phyloP scores from a whole-genome alignment of 1,139 yeast genomes.

The Waltiozyma sp. region DNA sequence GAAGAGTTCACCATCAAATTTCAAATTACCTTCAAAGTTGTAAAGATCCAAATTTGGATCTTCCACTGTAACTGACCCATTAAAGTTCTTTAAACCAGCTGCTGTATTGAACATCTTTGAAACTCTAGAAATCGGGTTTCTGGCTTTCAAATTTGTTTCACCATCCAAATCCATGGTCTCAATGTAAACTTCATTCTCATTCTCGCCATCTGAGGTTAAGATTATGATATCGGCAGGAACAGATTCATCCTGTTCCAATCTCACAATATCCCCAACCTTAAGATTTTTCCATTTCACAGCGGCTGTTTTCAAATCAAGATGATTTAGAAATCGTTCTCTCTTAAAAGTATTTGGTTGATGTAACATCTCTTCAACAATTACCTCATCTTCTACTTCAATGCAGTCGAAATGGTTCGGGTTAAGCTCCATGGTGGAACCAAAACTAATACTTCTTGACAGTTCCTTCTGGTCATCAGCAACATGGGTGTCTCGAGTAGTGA shows the following conservation, averaged over 20 bases:
- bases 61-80: conserved; percentile 56
- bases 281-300: conserved; percentile 60
- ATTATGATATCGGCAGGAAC: conserved; percentile 83
- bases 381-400: background rate
- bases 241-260: conserved; percentile 73
- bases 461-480: conserved; percentile 7
- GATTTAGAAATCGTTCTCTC: conserved; percentile 20
- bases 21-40: conserved; percentile 76
- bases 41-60: conserved; percentile 89
- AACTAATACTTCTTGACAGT: conserved; percentile 11
- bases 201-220: conserved; percentile 53
- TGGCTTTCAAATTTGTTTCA: conserved; percentile 80
- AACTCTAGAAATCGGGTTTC: conserved; percentile 54
- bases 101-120: conserved; percentile 39
- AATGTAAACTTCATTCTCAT: conserved; percentile 60
- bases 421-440: conserved; percentile 12
- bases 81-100: conserved; percentile 37
- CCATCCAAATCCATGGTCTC: conserved; percentile 99
- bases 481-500: conserved; percentile 13
- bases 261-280: conserved; percentile 74
- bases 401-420: conserved; percentile 4
- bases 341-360: conserved; percentile 16
- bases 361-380: conserved; percentile 8
- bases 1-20: conserved; percentile 22
- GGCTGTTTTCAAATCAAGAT: conserved; percentile 26